A percentile compares a stretch with the other conserved stretches of the same genome.
Evolutionary conservation across 1,284 basidiomycete species (phyloP).

Genomic region (Inonotus hispidus): DNA sequence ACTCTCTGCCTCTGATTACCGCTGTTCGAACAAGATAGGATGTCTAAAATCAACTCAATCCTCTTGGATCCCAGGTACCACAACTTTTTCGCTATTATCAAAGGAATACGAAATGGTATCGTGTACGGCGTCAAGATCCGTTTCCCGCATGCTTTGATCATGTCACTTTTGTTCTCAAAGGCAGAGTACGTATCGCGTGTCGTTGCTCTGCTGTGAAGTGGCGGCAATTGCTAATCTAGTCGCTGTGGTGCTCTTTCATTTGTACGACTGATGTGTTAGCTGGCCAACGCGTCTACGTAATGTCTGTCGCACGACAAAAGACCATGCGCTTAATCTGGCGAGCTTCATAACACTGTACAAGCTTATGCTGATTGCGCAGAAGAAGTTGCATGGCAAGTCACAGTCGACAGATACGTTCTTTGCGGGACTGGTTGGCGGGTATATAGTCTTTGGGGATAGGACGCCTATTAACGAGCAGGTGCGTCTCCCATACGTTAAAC

Average conservation of each 20-base stretch:
- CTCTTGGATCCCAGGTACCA: slow-evolving; percentile 74
- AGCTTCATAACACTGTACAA: slow-evolving; percentile 97
- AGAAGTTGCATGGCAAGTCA: slow-evolving; percentile 76
- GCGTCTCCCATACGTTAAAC: slow-evolving; percentile 25
- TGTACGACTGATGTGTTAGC: no score
- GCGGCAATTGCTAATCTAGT: background rate
- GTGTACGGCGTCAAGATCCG: slow-evolving; percentile 91
- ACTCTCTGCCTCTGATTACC: background rate
- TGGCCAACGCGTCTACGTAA: slow-evolving; percentile 61
- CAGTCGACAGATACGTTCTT: slow-evolving; percentile 83
- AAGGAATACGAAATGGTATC: slow-evolving; percentile 92
- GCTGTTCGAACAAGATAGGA: background rate
- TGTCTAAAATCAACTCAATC: slow-evolving; percentile 38
- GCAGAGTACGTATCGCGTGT: slow-evolving; percentile 63
- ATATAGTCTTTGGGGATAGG: slow-evolving; percentile 88
- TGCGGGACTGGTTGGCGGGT: slow-evolving; percentile 90
- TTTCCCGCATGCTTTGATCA: slow-evolving; percentile 98
- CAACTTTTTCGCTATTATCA: slow-evolving; percentile 87
- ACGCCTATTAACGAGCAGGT: slow-evolving; percentile 99
- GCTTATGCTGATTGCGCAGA: slow-evolving; percentile 75
- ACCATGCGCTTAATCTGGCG: slow-evolving; percentile 84
- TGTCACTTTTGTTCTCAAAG: slow-evolving; percentile 93
- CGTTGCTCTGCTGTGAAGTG: background rate
- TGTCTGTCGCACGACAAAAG: slow-evolving; percentile 85
- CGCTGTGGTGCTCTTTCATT: background rate